These are phyloP conservation scores for Stephanodiscus triporus DNA, from an alignment of 108 stramenopile species.

Conservation along the genomic window DNA sequence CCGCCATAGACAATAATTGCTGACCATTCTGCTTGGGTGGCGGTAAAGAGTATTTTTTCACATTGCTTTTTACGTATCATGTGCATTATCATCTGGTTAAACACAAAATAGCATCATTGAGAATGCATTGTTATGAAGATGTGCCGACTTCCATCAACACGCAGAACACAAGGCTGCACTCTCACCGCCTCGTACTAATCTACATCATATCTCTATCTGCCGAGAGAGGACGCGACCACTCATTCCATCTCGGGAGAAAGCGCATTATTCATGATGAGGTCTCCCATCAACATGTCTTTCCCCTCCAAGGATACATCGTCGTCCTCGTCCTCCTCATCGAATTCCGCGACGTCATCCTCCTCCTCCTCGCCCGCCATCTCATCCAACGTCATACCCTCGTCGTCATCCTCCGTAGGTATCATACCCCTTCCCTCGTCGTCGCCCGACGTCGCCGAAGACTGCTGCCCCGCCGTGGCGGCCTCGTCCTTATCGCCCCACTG, in stretches of 20 bases:
- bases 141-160: too few relatives aligned
- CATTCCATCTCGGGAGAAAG: neutral
- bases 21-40: too few relatives aligned
- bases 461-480: neutral
- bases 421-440: neutral
- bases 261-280: neutral
- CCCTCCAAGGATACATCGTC: neutral
- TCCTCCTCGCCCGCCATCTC: neutral
- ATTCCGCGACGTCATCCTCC: neutral
- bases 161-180: too few relatives aligned
- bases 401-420: neutral
- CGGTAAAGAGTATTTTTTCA: too few relatives aligned
- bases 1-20: too few relatives aligned
- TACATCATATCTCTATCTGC: too few relatives aligned
- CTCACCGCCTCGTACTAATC: too few relatives aligned
- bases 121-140: too few relatives aligned
- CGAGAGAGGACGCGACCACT: neutral
- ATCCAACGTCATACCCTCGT: neutral
- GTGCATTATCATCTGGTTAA: too few relatives aligned
- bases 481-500: conserved; percentile 79
- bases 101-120: too few relatives aligned
- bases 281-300: neutral
- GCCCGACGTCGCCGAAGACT: neutral
- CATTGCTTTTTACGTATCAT: too few relatives aligned
- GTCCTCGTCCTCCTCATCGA: neutral